phyloP scores from a whole-genome alignment of 2,329 filamentous ascomycete genomes.

The Colletotrichum zoysiae region DNA sequence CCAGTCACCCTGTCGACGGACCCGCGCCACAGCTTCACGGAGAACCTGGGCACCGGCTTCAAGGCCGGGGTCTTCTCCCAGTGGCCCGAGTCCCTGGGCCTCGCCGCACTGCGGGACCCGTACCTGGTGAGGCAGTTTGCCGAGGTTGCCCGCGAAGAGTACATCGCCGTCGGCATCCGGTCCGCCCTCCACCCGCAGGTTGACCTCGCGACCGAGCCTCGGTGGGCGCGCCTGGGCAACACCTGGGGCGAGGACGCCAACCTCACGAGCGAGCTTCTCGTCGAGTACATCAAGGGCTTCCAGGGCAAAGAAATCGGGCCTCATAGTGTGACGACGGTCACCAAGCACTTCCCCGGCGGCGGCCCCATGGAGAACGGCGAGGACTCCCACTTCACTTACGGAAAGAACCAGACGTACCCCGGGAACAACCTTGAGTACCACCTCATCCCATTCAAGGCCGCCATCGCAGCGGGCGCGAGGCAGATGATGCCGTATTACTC shows the following conservation, averaged over 20 bases:
- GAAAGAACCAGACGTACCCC: slow-evolving; percentile 64
- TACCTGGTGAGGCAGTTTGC: slow-evolving; percentile 60
- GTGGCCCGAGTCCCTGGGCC: slow-evolving; percentile 64
- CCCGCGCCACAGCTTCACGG: slow-evolving; percentile 59
- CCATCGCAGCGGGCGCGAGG: slow-evolving; percentile 61
- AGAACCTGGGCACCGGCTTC: slow-evolving; percentile 58
- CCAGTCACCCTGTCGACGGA: slow-evolving; percentile 63
- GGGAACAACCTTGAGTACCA: slow-evolving; percentile 64
- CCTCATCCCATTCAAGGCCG: slow-evolving; percentile 62
- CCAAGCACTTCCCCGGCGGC: slow-evolving; percentile 67
- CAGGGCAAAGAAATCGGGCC: slow-evolving; percentile 59
- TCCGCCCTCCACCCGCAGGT: slow-evolving; percentile 63
- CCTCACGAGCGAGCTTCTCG: slow-evolving; percentile 52
- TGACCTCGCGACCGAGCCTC: slow-evolving; percentile 63
- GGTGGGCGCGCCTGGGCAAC: slow-evolving; percentile 60
- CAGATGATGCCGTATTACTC: slow-evolving; percentile 68
- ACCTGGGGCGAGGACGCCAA: slow-evolving; percentile 64
- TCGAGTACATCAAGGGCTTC: slow-evolving; percentile 62
- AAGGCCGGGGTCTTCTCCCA: slow-evolving; percentile 59
- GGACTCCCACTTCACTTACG: slow-evolving; percentile 65
- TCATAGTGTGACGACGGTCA: slow-evolving; percentile 60
- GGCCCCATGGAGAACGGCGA: slow-evolving; percentile 63
- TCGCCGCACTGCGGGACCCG: slow-evolving; percentile 61
- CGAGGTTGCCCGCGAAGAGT: slow-evolving; percentile 63
- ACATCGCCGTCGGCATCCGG: slow-evolving; percentile 57